Evolutionary conservation across 805 yeast species (phyloP).

Genomic region (Kuraishia ogatae): DNA sequence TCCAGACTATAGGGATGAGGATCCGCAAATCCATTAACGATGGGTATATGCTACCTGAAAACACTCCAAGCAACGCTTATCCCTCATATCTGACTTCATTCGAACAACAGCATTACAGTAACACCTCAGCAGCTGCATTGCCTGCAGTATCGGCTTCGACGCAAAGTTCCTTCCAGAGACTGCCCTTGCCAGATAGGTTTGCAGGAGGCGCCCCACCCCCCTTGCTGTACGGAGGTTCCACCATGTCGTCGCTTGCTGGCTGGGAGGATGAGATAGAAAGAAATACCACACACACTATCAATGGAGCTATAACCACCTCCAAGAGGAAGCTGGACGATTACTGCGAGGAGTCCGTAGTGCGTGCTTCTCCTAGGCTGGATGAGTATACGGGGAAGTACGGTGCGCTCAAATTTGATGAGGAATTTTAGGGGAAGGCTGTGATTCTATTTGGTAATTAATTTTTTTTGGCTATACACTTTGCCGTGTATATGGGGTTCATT

Average conservation of each 20-base stretch:
- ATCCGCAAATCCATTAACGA: slow-evolving; percentile 59
- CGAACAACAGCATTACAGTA: slow-evolving; percentile 11
- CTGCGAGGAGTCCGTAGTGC: not conserved
- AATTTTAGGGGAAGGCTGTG: slow-evolving; percentile 23
- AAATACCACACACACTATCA: slow-evolving; percentile 1
- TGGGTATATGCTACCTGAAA: slow-evolving; percentile 33
- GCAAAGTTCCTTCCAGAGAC: slow-evolving; percentile 16
- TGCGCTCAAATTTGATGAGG: slow-evolving; percentile 36
- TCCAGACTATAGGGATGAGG: slow-evolving; percentile 61
- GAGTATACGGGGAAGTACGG: slow-evolving; percentile 32
- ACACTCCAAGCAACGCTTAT: not conserved
- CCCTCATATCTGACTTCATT: slow-evolving; percentile 6
- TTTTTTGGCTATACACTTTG: not conserved
- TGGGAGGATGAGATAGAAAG: slow-evolving; percentile 28
- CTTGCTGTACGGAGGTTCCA: slow-evolving; percentile 31
- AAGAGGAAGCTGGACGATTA: slow-evolving; percentile 24
- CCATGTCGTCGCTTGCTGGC: slow-evolving; percentile 32
- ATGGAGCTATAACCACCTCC: slow-evolving; percentile 1
- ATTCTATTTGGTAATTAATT: not conserved
- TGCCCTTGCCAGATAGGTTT: slow-evolving; percentile 32
- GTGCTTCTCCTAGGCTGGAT: slow-evolving; percentile 4
- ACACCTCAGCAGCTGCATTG: slow-evolving; percentile 1
- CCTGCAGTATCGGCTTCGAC: not conserved
- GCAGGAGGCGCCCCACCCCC: slow-evolving; percentile 28
- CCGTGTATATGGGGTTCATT: not conserved